Conservation (phyloP, 192 early-diverging fungal genomes). For the Lobosporangium transversale region DNA sequence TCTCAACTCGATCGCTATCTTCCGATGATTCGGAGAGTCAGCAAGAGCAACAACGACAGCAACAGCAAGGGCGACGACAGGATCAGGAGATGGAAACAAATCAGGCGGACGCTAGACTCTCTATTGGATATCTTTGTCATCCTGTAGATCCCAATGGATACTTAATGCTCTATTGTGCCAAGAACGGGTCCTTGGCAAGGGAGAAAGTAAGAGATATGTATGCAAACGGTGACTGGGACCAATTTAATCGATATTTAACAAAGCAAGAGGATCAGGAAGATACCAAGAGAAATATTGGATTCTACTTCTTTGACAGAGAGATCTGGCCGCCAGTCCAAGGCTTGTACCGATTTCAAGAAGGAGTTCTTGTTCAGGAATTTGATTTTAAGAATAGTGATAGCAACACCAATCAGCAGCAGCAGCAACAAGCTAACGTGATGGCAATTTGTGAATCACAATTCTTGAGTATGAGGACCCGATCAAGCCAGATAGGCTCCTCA, state of each 20-base stretch:
- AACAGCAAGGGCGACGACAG: too few relatives aligned
- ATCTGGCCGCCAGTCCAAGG: slow-evolving; percentile 80
- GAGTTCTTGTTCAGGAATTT: slow-evolving; percentile 53
- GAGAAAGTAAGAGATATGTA: slow-evolving; percentile 73
- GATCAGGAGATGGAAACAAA: too few relatives aligned
- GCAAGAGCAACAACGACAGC: too few relatives aligned
- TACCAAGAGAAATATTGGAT: slow-evolving; percentile 59
- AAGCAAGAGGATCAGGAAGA: slow-evolving; percentile 28
- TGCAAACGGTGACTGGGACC: slow-evolving; percentile 63
- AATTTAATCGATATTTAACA: slow-evolving; percentile 61
- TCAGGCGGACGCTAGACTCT: slow-evolving; percentile 53
- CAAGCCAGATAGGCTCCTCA: slow-evolving; percentile 40
- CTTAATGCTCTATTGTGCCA: slow-evolving; percentile 85
- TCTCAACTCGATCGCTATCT: slow-evolving; percentile 25
- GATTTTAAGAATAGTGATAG: slow-evolving; percentile 17
- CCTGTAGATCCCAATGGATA: slow-evolving; percentile 67
- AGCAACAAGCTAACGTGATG: slow-evolving; percentile 56
- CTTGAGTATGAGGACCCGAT: slow-evolving; percentile 73
- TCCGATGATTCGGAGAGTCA: slow-evolving; percentile 30
- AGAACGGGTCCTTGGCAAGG: slow-evolving; percentile 86
- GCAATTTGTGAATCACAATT: slow-evolving; percentile 80
- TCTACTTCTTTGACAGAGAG: slow-evolving; percentile 79
- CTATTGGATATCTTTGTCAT: slow-evolving; percentile 64
- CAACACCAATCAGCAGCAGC: too few relatives aligned
- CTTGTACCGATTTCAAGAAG: slow-evolving; percentile 67